A percentile compares a stretch with the other conserved stretches of the same genome.
These are phyloP conservation scores for Fusarium redolens DNA, from an alignment of 2,329 filamentous ascomycete species.

Conservation along the genomic window DNA sequence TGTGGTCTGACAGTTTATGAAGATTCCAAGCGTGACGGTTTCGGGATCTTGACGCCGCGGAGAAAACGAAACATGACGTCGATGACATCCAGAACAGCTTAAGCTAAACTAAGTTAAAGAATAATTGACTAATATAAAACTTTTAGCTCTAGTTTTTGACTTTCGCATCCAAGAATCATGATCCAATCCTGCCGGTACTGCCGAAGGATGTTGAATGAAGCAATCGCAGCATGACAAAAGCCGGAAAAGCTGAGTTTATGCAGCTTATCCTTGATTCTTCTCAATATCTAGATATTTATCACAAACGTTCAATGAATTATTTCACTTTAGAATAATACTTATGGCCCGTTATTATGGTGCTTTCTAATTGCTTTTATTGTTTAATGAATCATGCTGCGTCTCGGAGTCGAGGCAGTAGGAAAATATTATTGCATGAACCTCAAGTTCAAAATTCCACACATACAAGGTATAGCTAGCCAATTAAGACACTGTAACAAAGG, in stretches of 20 bases:
- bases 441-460: neutral
- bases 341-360: fast-evolving
- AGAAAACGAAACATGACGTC: neutral
- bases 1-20: neutral
- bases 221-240: neutral
- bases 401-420: neutral
- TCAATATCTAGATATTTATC: fast-evolving
- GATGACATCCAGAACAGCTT: neutral
- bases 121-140: neutral
- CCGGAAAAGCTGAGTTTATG: neutral
- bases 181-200: neutral
- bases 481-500: neutral
- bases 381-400: no score
- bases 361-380: fast-evolving
- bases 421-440: neutral
- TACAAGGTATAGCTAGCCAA: neutral
- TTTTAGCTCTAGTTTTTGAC: neutral
- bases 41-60: neutral
- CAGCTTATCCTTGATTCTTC: neutral
- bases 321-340: fast-evolving
- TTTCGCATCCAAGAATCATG: neutral
- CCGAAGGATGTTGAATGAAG: neutral
- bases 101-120: neutral
- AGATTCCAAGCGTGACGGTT: neutral
- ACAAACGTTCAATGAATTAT: fast-evolving